These are phyloP conservation scores for Cairneyella variabilis DNA, from an alignment of 495 filamentous ascomycete species.

Conservation along the genomic window DNA sequence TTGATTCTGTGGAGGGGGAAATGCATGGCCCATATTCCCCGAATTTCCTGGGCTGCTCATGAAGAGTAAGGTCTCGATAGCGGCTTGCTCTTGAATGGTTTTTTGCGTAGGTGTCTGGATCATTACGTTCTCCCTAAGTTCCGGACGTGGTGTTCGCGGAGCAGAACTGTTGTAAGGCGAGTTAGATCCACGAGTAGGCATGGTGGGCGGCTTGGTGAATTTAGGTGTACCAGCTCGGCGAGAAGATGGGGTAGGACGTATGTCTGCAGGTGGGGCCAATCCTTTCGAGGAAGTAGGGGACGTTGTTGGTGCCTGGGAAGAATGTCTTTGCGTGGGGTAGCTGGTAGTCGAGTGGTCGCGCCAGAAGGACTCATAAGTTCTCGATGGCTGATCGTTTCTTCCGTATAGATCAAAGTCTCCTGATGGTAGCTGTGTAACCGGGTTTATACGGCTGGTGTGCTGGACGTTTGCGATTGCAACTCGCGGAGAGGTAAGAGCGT, in stretches of 20 bases:
- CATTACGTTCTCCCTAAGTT: constrained; percentile 19
- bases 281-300: constrained; percentile 17
- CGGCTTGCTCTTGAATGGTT: constrained; percentile 74
- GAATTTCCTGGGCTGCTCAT: constrained; percentile 85
- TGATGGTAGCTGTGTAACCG: constrained; percentile 20
- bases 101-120: constrained; percentile 60
- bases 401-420: constrained; percentile 34
- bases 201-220: constrained; percentile 24
- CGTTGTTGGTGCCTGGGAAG: background rate
- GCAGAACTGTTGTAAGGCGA: constrained; percentile 24
- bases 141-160: constrained; percentile 23
- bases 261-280: constrained; percentile 61
- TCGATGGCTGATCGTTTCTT: constrained; percentile 27
- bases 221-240: constrained; percentile 23
- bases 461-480: constrained; percentile 28
- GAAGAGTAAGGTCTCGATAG: constrained; percentile 81
- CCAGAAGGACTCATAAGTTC: constrained; percentile 43
- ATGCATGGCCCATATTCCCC: constrained; percentile 44
- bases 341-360: constrained; percentile 32
- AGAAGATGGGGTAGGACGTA: constrained; percentile 40
- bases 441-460: constrained; percentile 16
- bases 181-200: constrained; percentile 28
- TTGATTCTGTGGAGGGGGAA: constrained; percentile 36
- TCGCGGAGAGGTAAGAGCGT: constrained; percentile 24
- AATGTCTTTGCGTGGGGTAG: constrained; percentile 11